These are phyloP conservation scores for Crithidia bombi DNA, from an alignment of 208 protist genomes.

Conservation along the genomic window DNA sequence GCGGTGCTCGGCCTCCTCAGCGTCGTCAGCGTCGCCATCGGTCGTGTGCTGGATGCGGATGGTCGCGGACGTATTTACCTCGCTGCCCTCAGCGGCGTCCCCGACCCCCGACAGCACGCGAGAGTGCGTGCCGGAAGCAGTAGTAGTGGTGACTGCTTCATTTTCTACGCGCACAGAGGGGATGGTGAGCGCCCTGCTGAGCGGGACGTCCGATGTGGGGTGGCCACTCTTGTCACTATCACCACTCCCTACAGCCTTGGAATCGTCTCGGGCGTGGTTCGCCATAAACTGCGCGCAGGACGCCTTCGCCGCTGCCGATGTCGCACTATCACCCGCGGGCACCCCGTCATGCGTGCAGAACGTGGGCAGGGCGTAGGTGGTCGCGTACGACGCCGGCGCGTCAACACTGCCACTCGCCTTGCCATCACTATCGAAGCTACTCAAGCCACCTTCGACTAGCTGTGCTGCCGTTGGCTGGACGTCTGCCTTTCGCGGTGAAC, in stretches of 20 bases:
- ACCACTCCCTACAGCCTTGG: not conserved
- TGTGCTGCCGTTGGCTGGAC: too few relatives aligned
- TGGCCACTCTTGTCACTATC: not conserved
- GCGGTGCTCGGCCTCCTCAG: not conserved
- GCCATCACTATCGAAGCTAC: too few relatives aligned
- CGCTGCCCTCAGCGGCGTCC: not conserved
- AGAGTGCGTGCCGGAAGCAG: not conserved
- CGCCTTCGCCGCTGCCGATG: not conserved
- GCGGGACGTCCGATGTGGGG: too few relatives aligned
- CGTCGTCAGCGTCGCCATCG: not conserved
- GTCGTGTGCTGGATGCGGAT: not conserved
- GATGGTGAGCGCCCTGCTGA: not conserved
- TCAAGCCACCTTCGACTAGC: too few relatives aligned
- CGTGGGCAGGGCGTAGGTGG: slow-evolving; percentile 2
- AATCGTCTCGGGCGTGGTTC: too few relatives aligned
- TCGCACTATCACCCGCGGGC: not conserved
- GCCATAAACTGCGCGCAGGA: not conserved
- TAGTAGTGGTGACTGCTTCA: not conserved
- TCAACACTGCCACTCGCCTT: not conserved
- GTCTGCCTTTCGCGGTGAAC: too few relatives aligned
- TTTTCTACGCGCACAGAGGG: not conserved
- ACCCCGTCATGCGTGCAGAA: not conserved
- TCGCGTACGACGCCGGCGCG: not conserved
- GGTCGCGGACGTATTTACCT: not conserved
- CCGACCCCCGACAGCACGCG: not conserved